A percentile compares a stretch with the other conserved stretches of the same genome.
phyloP scores from a whole-genome alignment of 257 asterid species.

The Plantago major region DNA sequence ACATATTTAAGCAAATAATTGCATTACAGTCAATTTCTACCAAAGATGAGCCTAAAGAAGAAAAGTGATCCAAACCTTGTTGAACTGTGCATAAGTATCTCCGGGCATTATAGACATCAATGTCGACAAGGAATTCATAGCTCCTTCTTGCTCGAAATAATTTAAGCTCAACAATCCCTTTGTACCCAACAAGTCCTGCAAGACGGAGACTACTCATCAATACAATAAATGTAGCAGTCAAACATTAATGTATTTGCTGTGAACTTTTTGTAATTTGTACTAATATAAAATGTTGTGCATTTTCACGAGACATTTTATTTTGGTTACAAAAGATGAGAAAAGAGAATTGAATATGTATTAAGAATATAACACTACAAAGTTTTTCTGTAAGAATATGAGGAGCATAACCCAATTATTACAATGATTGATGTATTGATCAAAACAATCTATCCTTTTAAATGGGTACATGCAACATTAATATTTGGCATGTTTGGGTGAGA shows the following conservation, averaged over 20 bases:
- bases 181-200: slow-evolving; percentile 71
- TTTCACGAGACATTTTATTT: too few relatives aligned
- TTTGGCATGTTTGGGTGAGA: too few relatives aligned
- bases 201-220: slow-evolving; percentile 13
- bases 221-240: not conserved
- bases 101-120: slow-evolving; percentile 84
- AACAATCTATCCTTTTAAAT: too few relatives aligned
- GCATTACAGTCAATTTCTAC: not conserved
- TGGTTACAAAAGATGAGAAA: too few relatives aligned
- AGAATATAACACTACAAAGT: too few relatives aligned
- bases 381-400: too few relatives aligned
- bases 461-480: too few relatives aligned
- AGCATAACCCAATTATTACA: too few relatives aligned
- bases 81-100: slow-evolving; percentile 79
- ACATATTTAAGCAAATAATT: slow-evolving; percentile 19
- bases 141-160: slow-evolving; percentile 70
- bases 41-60: slow-evolving; percentile 9
- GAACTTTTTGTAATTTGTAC: too few relatives aligned
- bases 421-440: too few relatives aligned
- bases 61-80: slow-evolving; percentile 50
- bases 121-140: slow-evolving; percentile 66
- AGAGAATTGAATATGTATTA: too few relatives aligned
- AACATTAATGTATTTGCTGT: not conserved
- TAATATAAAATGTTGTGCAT: too few relatives aligned
- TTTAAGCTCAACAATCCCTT: slow-evolving; percentile 70